Evolutionary conservation across 352 stramenopile genomes (phyloP).

Genomic region (Globisporangium acanthophoron): DNA sequence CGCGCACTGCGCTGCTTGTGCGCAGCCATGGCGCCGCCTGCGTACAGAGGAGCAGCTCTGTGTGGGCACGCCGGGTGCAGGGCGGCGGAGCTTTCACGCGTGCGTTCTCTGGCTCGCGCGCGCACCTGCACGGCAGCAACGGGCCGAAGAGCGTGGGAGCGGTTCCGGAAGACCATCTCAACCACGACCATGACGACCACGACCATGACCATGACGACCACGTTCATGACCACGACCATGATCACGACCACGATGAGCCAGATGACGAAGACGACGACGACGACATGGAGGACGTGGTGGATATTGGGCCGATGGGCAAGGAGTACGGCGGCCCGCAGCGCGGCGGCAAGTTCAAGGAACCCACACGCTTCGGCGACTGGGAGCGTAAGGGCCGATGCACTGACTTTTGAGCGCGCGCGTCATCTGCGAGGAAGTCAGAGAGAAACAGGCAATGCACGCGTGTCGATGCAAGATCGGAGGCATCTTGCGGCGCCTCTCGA

Average conservation of each 20-base stretch:
- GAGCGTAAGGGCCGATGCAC: conserved; percentile 95
- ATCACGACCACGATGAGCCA: conserved; percentile 23
- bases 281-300: conserved; percentile 93
- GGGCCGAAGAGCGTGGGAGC: background rate
- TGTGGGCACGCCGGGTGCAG: background rate
- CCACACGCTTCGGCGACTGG: conserved; percentile 97
- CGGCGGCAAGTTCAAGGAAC: conserved; percentile 92
- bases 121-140: conserved; percentile 21
- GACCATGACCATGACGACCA: conserved; percentile 20
- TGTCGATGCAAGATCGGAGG: no score
- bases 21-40: background rate
- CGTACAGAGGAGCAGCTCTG: background rate
- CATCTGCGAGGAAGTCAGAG: no score
- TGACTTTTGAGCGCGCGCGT: conserved; percentile 83
- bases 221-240: conserved; percentile 14
- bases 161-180: background rate
- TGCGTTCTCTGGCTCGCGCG: conserved; percentile 22
- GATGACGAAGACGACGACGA: conserved; percentile 47
- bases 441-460: no score
- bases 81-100: conserved; percentile 1
- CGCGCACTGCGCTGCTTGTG: background rate
- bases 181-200: conserved; percentile 8
- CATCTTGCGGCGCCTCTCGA: no score
- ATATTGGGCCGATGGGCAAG: conserved; percentile 74
- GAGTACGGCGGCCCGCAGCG: conserved; percentile 94